phyloP scores from a whole-genome alignment of 2,329 filamentous ascomycete species.

The Tolypocladium cylindrosporum region DNA sequence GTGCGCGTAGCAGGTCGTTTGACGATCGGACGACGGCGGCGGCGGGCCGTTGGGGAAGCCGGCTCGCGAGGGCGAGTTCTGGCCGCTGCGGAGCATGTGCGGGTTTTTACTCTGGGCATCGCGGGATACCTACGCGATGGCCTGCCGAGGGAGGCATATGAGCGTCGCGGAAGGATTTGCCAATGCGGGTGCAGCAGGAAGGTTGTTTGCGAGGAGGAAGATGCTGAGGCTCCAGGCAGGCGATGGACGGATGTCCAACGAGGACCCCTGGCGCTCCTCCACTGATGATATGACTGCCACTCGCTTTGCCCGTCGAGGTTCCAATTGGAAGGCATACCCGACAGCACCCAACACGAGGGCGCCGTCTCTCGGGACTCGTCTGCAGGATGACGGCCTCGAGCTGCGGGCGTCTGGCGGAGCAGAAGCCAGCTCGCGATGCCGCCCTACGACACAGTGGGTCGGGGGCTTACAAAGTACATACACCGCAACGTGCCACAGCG shows the following conservation, averaged over 20 bases:
- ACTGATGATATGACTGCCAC: too few relatives aligned
- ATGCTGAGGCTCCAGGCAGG: background rate
- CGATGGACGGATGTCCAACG: background rate
- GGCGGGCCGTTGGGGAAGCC: background rate
- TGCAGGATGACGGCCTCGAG: background rate
- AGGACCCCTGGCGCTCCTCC: too few relatives aligned
- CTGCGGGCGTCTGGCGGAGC: background rate
- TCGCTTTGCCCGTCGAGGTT: too few relatives aligned
- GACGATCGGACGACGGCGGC: background rate
- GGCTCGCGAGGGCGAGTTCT: background rate
- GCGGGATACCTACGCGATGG: background rate
- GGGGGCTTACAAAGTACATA: background rate
- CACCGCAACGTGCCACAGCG: conserved; percentile 1
- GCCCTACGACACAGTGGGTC: background rate
- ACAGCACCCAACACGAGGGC: background rate
- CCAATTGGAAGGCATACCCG: background rate
- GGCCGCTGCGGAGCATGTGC: background rate
- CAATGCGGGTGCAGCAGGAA: background rate
- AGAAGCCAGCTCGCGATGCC: background rate
- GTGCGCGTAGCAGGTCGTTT: background rate
- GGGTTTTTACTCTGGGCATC: background rate
- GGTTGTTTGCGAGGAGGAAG: background rate
- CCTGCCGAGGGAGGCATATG: background rate
- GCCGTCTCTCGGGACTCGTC: background rate
- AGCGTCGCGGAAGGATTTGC: background rate